Base-by-base conservation (phyloP, 2,329 filamentous ascomycete species). In the Lachnellula hyalina region DNA sequence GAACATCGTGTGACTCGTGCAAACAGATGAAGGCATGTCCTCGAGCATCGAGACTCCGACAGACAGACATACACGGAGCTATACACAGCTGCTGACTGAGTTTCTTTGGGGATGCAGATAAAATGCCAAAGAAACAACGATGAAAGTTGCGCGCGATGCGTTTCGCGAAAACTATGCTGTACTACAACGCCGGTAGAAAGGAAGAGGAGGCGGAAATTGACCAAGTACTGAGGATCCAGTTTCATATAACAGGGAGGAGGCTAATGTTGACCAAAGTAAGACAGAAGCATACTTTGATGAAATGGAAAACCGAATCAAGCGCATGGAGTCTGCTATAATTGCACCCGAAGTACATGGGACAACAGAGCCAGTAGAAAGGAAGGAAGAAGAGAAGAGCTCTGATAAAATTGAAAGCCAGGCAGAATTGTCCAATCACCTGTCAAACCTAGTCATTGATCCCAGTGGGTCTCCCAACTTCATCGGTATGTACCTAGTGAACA, bases 1-100 rank as follows among this genome's bases (percentile, higher is more conserved):
- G 62, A 57, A 64, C 61, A 53, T 63, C 62, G 48, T 64, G 62
- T 59, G 60, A 64, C 45, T 49, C 44, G 53, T 64, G 61, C 51
- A 63, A 64, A 53, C 59, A 55, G 32, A 62, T 63, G 54, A 64
- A 64, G 62, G 61, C 55, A 61, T 51, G 55, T 55, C 21, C 42
- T 56, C 28, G 28, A 48, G 40, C 17, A 25, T 41, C 34, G 21
- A 25, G 21, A 28, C n/a, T 48, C 34, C 8, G 25, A 19, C 34
- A 45, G 35, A 49, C 6, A 51, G 35, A 47, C 40, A 42, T 45
- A 56, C 21, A 36, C 12, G 21, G 25, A 25, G 23, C 15, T 55
- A 23, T 47, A 38, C 17, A 47, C 17, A 53, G 42, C 47, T 56
- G 38, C 52, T 52, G 17, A 55, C 52, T 28, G 25, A 5, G 28